These are phyloP conservation scores for Tetracladium maxilliforme DNA, from an alignment of 2,329 filamentous ascomycete species.

Conservation along the genomic window DNA sequence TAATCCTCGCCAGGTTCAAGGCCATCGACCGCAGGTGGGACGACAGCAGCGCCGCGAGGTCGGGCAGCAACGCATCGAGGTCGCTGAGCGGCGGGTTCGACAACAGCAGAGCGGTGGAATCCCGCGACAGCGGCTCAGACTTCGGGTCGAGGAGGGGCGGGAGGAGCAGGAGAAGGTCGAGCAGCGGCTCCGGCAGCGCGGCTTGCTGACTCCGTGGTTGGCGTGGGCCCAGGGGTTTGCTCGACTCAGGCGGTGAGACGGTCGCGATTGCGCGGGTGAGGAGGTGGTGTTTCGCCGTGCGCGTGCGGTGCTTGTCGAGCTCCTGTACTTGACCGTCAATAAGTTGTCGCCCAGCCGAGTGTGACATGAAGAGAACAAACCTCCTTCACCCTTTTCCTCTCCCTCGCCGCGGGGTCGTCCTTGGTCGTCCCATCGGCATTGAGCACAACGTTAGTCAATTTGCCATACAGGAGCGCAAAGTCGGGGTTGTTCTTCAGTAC, in stretches of 20 bases:
- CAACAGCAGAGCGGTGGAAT: conserved; percentile 27
- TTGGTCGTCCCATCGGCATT: conserved; percentile 43
- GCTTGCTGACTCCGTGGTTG: conserved; percentile 5
- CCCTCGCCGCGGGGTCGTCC: conserved; percentile 30
- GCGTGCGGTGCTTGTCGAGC: conserved; percentile 30
- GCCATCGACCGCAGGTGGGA: conserved; percentile 32
- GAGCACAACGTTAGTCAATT: conserved; percentile 35
- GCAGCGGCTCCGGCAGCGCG: conserved; percentile 25
- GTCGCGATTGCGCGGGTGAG: conserved; percentile 33
- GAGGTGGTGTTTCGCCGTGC: conserved; percentile 32
- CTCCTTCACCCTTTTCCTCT: conserved; percentile 31
- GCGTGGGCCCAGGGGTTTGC: conserved; percentile 6
- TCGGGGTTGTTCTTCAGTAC: conserved; percentile 41
- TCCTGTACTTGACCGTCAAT: conserved; percentile 20
- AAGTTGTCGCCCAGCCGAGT: conserved; percentile 1
- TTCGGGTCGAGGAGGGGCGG: conserved; percentile 26
- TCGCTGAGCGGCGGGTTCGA: conserved; percentile 31
- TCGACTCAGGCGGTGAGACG: conserved; percentile 15
- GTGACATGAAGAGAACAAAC: conserved; percentile 17
- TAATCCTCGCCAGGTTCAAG: conserved; percentile 29
- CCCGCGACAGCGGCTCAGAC: conserved; percentile 18
- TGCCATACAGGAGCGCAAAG: conserved; percentile 42
- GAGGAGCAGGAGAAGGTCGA: conserved; percentile 39
- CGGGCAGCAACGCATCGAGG: conserved; percentile 30
- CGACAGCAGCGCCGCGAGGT: conserved; percentile 30